These are phyloP conservation scores for Phytopythium litorale DNA, from an alignment of 352 stramenopile species.

Conservation along the genomic window DNA sequence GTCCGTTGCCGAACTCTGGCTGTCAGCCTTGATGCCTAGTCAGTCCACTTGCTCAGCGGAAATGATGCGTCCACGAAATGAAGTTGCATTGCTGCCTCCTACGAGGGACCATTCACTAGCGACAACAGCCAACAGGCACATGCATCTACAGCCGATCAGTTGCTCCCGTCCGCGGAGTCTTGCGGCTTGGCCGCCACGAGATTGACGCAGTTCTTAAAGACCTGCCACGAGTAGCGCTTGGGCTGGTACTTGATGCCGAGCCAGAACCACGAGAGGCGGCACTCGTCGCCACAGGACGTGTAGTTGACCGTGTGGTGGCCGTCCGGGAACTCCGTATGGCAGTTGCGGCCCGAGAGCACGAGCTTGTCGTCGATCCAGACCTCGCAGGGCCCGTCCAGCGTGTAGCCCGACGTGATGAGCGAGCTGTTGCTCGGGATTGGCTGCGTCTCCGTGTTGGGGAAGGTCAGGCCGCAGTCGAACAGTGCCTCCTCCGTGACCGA, in stretches of 20 bases:
- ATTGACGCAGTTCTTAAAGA: conserved; percentile 58
- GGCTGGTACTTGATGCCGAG: conserved; percentile 48
- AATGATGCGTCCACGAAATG: too few relatives aligned
- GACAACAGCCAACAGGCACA: neutral
- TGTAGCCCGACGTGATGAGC: conserved; percentile 49
- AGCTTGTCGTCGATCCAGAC: conserved; percentile 51
- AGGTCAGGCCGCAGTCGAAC: conserved; percentile 54
- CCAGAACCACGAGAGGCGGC: conserved; percentile 52
- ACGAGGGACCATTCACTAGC: neutral
- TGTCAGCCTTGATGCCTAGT: too few relatives aligned
- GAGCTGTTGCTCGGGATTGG: conserved; percentile 38
- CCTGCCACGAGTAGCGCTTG: conserved; percentile 52
- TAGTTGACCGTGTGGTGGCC: conserved; percentile 45
- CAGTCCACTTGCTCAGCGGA: too few relatives aligned
- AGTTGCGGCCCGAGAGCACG: conserved; percentile 37
- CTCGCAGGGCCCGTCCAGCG: conserved; percentile 54
- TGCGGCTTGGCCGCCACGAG: conserved; percentile 7
- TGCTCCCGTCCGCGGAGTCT: neutral
- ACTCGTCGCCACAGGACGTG: conserved; percentile 34
- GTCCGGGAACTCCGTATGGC: conserved; percentile 31
- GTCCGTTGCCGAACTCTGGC: too few relatives aligned
- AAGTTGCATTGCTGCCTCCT: too few relatives aligned
- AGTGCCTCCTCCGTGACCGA: conserved; percentile 40
- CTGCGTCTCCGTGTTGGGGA: conserved; percentile 34
- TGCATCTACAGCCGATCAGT: neutral